A percentile compares a stretch with the other conserved stretches of the same genome.
Conservation (phyloP, 352 stramenopile species). For the Hyaloperonospora arabidopsidis region DNA sequence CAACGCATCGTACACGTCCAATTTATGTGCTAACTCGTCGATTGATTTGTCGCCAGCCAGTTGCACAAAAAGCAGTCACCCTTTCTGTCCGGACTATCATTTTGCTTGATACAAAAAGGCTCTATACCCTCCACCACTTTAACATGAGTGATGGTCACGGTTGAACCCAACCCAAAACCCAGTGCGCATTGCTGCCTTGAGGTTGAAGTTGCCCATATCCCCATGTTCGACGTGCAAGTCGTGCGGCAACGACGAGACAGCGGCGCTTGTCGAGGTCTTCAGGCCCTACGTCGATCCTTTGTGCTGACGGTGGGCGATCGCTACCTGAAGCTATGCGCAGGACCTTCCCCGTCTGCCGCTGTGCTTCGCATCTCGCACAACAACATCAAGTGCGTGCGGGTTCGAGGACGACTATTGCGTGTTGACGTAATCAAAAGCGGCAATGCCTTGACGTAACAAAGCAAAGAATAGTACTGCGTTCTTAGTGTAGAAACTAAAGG, state of each 20-base stretch:
- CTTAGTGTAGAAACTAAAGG: not conserved
- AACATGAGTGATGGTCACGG: conserved; percentile 2
- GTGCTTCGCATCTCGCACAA: conserved; percentile 15
- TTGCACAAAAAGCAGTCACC: too few relatives aligned
- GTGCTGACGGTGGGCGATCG: conserved; percentile 16
- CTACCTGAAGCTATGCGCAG: conserved; percentile 19
- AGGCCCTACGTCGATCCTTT: conserved; percentile 29
- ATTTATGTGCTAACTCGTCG: too few relatives aligned
- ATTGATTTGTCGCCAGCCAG: too few relatives aligned
- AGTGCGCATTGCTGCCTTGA: not conserved
- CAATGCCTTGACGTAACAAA: conserved; percentile 24
- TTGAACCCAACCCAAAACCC: not conserved
- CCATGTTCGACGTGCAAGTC: conserved; percentile 33
- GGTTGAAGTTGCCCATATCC: conserved; percentile 16
- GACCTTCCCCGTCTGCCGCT: conserved; percentile 3
- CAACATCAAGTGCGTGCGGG: conserved; percentile 25
- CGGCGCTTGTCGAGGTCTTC: conserved; percentile 12
- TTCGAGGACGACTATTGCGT: conserved; percentile 31
- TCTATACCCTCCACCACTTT: not conserved
- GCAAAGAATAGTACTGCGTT: not conserved
- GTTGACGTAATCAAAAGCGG: conserved; percentile 11
- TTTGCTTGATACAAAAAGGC: too few relatives aligned
- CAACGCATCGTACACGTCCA: too few relatives aligned
- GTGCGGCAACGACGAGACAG: conserved; percentile 16
- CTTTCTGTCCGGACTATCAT: too few relatives aligned